phyloP scores from a whole-genome alignment of 805 yeast genomes.

The Saccharomycopsis malanga region DNA sequence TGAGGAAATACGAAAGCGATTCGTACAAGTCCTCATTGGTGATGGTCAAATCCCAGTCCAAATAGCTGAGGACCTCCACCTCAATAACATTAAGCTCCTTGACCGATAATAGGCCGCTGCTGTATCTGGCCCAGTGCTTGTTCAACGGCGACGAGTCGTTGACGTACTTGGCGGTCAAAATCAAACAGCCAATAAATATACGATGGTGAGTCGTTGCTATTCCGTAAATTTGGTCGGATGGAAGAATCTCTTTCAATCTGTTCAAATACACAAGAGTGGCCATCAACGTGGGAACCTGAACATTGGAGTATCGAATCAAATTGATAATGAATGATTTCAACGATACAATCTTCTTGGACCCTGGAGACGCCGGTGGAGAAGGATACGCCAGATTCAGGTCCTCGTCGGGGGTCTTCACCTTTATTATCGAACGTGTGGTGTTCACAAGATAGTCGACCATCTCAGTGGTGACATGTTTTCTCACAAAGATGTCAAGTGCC shows the following conservation, averaged over 20 bases:
- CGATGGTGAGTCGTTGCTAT: conserved; percentile 76
- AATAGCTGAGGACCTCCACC: conserved; percentile 58
- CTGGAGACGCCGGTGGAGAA: conserved; percentile 32
- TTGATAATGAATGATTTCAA: conserved; percentile 67
- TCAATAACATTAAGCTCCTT: conserved; percentile 78
- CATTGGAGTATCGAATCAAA: conserved; percentile 67
- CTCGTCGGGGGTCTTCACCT: conserved; percentile 19
- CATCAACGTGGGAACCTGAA: conserved; percentile 74
- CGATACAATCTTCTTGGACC: conserved; percentile 40
- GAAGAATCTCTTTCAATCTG: conserved; percentile 52
- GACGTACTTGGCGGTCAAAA: conserved; percentile 65
- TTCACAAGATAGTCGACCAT: conserved; percentile 21
- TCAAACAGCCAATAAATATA: conserved; percentile 66
- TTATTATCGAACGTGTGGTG: conserved; percentile 20
- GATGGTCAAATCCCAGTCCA: conserved; percentile 69
- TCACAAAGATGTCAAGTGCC: conserved; percentile 20
- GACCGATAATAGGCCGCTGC: conserved; percentile 61
- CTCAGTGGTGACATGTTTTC: conserved; percentile 22
- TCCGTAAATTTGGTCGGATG: conserved; percentile 63
- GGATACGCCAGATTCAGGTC: conserved; percentile 23
- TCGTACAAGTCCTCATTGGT: conserved; percentile 58
- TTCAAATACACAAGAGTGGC: conserved; percentile 64
- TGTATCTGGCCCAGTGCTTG: conserved; percentile 71
- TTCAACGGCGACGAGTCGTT: conserved; percentile 76
- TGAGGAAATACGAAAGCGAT: conserved; percentile 64